phyloP scores from a whole-genome alignment of 306 rosid genomes.

The Cicer cuneatum region DNA sequence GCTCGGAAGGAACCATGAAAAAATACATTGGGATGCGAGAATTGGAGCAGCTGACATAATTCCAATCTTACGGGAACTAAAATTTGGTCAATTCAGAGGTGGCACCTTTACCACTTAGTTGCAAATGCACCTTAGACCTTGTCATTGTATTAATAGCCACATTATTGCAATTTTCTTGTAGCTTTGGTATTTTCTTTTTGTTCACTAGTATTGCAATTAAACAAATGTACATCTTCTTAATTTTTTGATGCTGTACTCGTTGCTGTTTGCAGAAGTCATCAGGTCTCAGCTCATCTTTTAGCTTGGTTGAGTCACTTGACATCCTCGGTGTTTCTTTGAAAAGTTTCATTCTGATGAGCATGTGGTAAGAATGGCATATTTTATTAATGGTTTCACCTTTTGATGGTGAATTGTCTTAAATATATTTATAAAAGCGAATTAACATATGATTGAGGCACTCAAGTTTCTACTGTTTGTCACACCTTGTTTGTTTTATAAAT shows the following conservation, averaged over 20 bases:
- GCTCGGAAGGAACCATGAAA: neutral
- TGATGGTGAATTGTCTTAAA: neutral
- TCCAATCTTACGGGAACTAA: neutral
- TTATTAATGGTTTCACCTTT: neutral
- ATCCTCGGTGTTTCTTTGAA: constrained; percentile 11
- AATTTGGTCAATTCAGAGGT: constrained; percentile 21
- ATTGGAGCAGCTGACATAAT: neutral
- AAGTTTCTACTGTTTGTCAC: neutral
- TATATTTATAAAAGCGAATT: neutral
- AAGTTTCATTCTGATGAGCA: constrained; percentile 37
- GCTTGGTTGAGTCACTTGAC: constrained; percentile 35
- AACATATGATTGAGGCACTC: neutral
- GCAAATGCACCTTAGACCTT: constrained; percentile 3
- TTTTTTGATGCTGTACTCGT: constrained; percentile 9
- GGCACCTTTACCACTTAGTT: constrained; percentile 7
- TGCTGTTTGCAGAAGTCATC: constrained; percentile 40
- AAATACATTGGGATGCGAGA: neutral
- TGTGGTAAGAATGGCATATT: constrained; percentile 29
- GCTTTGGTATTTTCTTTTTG: neutral
- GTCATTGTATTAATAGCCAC: constrained; percentile 13
- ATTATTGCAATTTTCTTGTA: neutral
- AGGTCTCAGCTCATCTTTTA: constrained; percentile 40
- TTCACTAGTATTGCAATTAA: neutral
- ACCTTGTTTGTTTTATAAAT: neutral
- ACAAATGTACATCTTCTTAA: constrained; percentile 3